Base-by-base conservation (phyloP, 164 flowering plant genomes). In the Annona cherimola region DNA sequence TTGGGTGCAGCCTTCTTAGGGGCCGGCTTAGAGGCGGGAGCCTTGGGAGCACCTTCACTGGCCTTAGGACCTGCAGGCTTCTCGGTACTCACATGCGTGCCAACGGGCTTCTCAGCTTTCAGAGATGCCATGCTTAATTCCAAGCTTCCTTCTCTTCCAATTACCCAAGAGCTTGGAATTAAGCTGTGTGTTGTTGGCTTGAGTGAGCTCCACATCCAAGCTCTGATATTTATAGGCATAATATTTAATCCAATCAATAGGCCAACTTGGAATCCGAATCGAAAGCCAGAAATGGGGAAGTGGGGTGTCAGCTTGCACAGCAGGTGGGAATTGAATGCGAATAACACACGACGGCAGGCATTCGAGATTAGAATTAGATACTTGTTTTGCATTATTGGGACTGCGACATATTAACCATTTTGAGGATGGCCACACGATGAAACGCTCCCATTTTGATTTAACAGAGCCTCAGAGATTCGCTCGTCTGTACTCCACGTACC, bases 71-170 rank as follows among this genome's bases (percentile, higher is more conserved):
- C 20, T 42, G 61, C 60, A 20, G 71, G 62, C 61, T 69, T 61
- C 4, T 46, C 64, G n/a, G 42, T 19, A 45, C 59, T 19, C 7
- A 64, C 18, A 42, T 69, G 71, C 6, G 79, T 14, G 2, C 70
- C 77, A 64, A n/a, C 71, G 42, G 84, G 84, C 72, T 82, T 84
- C 77, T 80, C 83, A 45, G 77, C 77, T 66, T 84, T 84, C 70
- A 80, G 26, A 67, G 86, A 82, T 75, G 86, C 81, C 86, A 84
- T 84, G 2, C 12, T 54, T 43, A 26, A 26, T 26, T 43, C 39
- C 41, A 64, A 40, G 45, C 67, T 14, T 4, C 44, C 26, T 35
- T 11, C 9, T 40, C 3, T 61, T 20, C 6, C 11, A 45, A 45
- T 19, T 5, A 35, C 60, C 4, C 19, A 41, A 26, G 57, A 54